Conservation (phyloP, 2,329 filamentous ascomycete genomes). For the Exophiala alcalophila region DNA sequence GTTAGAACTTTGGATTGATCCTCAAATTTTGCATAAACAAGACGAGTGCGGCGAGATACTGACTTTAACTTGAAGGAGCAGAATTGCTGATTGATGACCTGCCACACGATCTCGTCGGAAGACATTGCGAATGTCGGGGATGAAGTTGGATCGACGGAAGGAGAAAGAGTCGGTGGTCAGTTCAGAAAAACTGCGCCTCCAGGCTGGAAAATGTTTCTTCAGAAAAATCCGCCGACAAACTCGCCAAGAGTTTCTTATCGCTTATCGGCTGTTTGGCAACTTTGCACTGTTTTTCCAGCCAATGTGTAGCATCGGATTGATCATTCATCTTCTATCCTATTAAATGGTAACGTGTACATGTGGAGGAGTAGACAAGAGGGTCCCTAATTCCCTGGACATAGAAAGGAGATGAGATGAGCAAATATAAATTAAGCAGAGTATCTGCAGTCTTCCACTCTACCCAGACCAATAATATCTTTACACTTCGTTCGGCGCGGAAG, state of each 20-base stretch:
- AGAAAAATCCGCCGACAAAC: constrained; percentile 3
- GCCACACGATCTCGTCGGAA: constrained; percentile 96
- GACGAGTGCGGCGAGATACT: too few relatives aligned
- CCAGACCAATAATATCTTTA: too few relatives aligned
- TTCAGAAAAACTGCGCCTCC: constrained; percentile 2
- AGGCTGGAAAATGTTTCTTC: constrained; percentile 8
- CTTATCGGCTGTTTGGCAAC: constrained; percentile 9
- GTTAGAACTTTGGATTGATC: constrained; percentile 11
- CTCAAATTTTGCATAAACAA: not conserved
- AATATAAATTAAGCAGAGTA: too few relatives aligned
- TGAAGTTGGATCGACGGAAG: not conserved
- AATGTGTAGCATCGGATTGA: too few relatives aligned
- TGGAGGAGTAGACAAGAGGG: too few relatives aligned
- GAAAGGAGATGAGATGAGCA: too few relatives aligned
- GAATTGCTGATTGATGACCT: constrained; percentile 92
- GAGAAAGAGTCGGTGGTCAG: not conserved
- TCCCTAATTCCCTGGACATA: too few relatives aligned
- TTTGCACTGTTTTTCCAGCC: constrained; percentile 6
- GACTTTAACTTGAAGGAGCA: constrained; percentile 94
- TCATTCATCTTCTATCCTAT: too few relatives aligned
- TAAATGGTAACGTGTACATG: too few relatives aligned
- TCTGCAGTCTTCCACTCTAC: too few relatives aligned
- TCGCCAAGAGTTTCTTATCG: constrained; percentile 14
- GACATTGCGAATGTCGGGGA: constrained; percentile 55
- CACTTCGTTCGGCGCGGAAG: too few relatives aligned